Percentiles rank a stretch among this genome's conserved stretches.
phyloP scores from a whole-genome alignment of 2,329 filamentous ascomycete genomes.

The Epichloe elymi region DNA sequence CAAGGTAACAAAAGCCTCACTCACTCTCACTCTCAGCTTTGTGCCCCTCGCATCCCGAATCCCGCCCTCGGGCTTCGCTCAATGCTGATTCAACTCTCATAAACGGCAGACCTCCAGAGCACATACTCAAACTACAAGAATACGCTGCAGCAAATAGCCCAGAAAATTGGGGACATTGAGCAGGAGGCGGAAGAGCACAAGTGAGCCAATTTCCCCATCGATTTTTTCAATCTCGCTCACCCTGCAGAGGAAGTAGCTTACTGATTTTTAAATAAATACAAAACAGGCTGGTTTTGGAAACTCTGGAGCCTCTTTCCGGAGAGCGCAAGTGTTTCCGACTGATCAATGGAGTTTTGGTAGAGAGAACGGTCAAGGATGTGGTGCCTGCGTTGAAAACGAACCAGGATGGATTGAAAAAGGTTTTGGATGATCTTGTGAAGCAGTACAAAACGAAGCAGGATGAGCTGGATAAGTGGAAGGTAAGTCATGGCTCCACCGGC shows the following conservation, averaged over 20 bases:
- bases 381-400: constrained; percentile 86
- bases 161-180: constrained; percentile 95
- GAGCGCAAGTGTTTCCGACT: constrained; percentile 97
- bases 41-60: not conserved
- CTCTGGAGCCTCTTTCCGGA: constrained; percentile 64
- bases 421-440: constrained; percentile 87
- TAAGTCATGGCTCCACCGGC: constrained; percentile 28
- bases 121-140: constrained; percentile 70
- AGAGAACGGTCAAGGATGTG: constrained; percentile 87
- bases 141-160: constrained; percentile 77
- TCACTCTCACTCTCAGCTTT: too few species aligned
- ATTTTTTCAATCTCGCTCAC: not conserved
- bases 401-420: constrained; percentile 84
- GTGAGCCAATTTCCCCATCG: constrained; percentile 32
- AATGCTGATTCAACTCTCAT: not conserved
- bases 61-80: not conserved
- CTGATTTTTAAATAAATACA: not conserved
- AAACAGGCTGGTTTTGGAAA: constrained; percentile 80
- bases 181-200: constrained; percentile 97
- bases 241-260: not conserved
- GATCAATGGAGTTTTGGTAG: constrained; percentile 93
- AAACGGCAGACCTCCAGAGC: constrained; percentile 54
- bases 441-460: constrained; percentile 92
- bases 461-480: constrained; percentile 98
- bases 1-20: constrained; percentile 38